Base-by-base conservation (phyloP, 305 asterid genomes). In the Fraxinus latifolia region DNA sequence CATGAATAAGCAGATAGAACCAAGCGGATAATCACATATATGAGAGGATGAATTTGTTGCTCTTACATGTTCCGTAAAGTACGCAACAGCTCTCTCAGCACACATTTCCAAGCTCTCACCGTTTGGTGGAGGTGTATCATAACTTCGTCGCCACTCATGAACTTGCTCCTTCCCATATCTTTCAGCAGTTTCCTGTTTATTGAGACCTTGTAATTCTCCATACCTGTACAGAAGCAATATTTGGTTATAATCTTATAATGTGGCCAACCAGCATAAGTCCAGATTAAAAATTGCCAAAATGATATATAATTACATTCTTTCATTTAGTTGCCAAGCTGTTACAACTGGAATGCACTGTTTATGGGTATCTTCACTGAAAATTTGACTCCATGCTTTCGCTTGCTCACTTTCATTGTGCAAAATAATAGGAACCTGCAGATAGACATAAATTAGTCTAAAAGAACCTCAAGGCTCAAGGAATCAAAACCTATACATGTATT, bases 31-130 rank as follows among this genome's bases (percentile, higher is more conserved):
- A 65, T 23, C 3, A 62, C 0, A 65, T 47, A 39, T 2, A 44
- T 6, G 27, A 67, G 17, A 23, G 5, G 44, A 58, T n/a, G 75
- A 27, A 77, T 50, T 83, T 33, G 32, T 74, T 11, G 37, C 23
- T 77, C 90, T 81, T 91, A 95, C 99, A 32, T 80, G 86, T 82
- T 93, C 97, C 78, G 79, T 91, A 71, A 95, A 95, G 91, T 92
- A 95, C 67, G 97, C 98, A 86, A 95, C 98, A n/a, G 98, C 99
- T 94, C 99, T 92, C 87, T 91, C 93, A 47, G 97, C 98, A 83
- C 99, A 95, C 97, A 95, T 95, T 88, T 95, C 99, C 89, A 95
- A 89, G 86, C 99, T 95, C 89, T 95, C 99, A 0, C 99, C 98
- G 29, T 92, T 91, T 71, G 98, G 99, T 77, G 99, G 99, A 80